A percentile compares a stretch with the other conserved stretches of the same genome.
Evolutionary conservation across 768 basidiomycete genomes (phyloP).

Genomic region (Russula emetica): DNA sequence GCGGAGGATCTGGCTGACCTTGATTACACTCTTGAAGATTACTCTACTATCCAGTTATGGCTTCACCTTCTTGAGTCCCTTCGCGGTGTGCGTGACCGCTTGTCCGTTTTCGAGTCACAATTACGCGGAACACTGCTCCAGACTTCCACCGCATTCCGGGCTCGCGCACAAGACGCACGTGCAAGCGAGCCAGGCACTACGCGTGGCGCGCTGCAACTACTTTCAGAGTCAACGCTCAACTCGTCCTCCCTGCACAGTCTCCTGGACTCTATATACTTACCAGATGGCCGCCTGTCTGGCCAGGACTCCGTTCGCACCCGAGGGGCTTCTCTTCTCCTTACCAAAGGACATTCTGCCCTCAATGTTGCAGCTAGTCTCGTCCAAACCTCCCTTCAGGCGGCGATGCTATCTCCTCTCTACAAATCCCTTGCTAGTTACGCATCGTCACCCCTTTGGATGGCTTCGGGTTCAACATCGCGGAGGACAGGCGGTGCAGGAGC

Average conservation of each 20-base stretch:
- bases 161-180: constrained; percentile 55
- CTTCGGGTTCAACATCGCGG: constrained; percentile 46
- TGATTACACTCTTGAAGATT: constrained; percentile 84
- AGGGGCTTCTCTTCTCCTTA: constrained; percentile 42
- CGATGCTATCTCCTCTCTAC: constrained; percentile 79
- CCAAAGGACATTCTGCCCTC: constrained; percentile 51
- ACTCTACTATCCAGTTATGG: constrained; percentile 78
- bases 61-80: constrained; percentile 82
- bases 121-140: constrained; percentile 56
- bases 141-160: constrained; percentile 54
- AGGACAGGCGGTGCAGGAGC: constrained; percentile 40
- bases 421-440: constrained; percentile 71
- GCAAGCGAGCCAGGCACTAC: constrained; percentile 51
- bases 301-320: constrained; percentile 33
- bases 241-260: constrained; percentile 67
- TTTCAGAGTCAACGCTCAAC: constrained; percentile 83
- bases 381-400: constrained; percentile 74
- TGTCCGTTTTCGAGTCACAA: constrained; percentile 65
- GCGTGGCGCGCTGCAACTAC: constrained; percentile 64
- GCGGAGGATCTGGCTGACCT: constrained; percentile 67
- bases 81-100: constrained; percentile 65
- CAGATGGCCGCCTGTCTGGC: constrained; percentile 32
- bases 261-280: constrained; percentile 49
- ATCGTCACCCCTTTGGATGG: constrained; percentile 60
- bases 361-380: constrained; percentile 64